A percentile compares a stretch with the other conserved stretches of the same genome.
These are phyloP conservation scores for Myxozyma sirexii DNA, from an alignment of 805 yeast species.

Conservation along the genomic window DNA sequence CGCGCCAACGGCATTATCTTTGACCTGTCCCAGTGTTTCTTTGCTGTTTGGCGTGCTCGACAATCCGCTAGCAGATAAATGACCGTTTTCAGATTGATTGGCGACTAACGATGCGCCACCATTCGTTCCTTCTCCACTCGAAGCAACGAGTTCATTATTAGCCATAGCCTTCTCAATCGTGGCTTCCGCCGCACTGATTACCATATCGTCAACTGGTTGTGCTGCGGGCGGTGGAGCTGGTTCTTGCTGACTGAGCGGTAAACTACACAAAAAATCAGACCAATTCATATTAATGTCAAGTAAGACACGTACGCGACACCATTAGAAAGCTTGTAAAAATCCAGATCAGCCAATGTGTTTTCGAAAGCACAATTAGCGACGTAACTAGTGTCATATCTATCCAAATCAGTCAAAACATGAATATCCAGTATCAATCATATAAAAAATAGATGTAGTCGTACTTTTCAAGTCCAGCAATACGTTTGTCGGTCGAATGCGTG, in stretches of 20 bases:
- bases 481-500: neutral
- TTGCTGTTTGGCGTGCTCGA: no score
- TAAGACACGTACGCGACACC: neutral
- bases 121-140: neutral
- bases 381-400: neutral
- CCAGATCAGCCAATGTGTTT: neutral
- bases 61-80: no score
- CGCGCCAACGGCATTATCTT: no score
- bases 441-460: no score
- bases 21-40: neutral
- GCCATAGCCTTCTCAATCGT: neutral
- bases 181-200: neutral
- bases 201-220: neutral
- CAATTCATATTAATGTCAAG: neutral
- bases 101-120: no score
- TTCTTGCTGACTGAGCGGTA: neutral
- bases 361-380: neutral
- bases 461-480: no score
- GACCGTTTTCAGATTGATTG: no score
- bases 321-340: neutral
- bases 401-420: neutral
- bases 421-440: no score
- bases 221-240: slow-evolving; percentile 1
- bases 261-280: neutral
- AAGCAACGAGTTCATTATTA: neutral